Percentiles rank a stretch among this genome's conserved stretches.
phyloP scores from a whole-genome alignment of 345 rosid species.

The Eucalyptus paniculata region DNA sequence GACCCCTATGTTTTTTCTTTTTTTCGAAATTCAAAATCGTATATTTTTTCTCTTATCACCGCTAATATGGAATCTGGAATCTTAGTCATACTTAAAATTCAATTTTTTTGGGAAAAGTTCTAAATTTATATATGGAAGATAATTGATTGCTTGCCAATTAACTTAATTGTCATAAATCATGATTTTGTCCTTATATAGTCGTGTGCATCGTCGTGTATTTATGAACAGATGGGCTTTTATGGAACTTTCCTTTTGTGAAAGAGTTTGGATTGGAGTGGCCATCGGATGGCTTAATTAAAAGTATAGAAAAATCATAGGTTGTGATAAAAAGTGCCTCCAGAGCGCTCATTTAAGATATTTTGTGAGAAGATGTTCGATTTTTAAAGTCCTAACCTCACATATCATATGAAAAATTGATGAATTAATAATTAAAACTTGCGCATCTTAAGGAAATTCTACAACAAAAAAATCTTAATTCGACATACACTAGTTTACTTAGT shows the following conservation, averaged over 20 bases:
- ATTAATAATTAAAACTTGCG: not conserved
- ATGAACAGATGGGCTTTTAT: not conserved
- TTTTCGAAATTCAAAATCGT: not conserved
- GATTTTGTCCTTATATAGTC: not conserved
- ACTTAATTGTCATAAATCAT: not conserved
- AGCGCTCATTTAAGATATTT: not conserved
- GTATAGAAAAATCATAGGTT: not conserved
- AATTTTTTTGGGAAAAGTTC: not conserved
- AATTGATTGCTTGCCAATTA: not conserved
- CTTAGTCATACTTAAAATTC: not conserved
- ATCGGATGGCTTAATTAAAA: not conserved
- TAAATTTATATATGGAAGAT: not conserved
- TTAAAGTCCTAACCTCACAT: not conserved
- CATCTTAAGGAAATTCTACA: not conserved
- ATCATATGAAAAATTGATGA: not conserved
- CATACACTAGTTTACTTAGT: not conserved
- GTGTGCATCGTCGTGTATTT: not conserved
- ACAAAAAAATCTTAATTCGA: not conserved
- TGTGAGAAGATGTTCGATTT: not conserved
- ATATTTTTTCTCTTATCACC: not conserved
- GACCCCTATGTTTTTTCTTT: not conserved
- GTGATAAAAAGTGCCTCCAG: not conserved
- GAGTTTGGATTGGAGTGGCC: not conserved
- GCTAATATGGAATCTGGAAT: not conserved
- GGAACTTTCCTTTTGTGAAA: not conserved